Evolutionary conservation across 2,329 filamentous ascomycete genomes (phyloP).

Genomic region (Exophiala lecanii-corni): DNA sequence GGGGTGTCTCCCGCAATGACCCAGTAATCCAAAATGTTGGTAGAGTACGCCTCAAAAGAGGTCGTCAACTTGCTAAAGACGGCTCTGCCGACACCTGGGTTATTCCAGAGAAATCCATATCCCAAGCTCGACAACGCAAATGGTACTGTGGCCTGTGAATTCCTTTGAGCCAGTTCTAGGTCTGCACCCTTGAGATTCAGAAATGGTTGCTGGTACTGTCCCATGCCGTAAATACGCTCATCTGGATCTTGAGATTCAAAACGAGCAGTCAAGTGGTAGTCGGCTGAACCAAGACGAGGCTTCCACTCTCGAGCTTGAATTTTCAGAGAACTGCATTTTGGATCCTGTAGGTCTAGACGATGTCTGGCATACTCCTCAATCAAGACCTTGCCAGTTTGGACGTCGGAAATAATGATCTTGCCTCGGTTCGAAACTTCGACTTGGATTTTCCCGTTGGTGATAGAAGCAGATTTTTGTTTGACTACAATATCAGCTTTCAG

Average conservation of each 20-base stretch:
- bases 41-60: constrained; percentile 58
- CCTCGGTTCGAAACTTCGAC: constrained; percentile 44
- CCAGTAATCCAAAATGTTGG: constrained; percentile 59
- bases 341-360: constrained; percentile 48
- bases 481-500: not conserved
- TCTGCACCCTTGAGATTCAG: constrained; percentile 59
- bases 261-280: constrained; percentile 54
- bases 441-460: constrained; percentile 44
- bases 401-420: constrained; percentile 47
- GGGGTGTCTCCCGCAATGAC: constrained; percentile 55
- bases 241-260: constrained; percentile 52
- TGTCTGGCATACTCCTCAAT: constrained; percentile 52
- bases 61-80: constrained; percentile 58
- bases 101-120: constrained; percentile 64
- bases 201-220: constrained; percentile 61
- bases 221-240: constrained; percentile 63
- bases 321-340: constrained; percentile 54
- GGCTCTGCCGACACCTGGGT: constrained; percentile 56
- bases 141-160: constrained; percentile 61
- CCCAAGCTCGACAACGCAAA: constrained; percentile 57
- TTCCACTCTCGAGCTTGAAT: constrained; percentile 58
- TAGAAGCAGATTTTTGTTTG: constrained; percentile 1
- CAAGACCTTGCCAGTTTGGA: constrained; percentile 36
- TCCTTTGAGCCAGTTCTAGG: constrained; percentile 60
- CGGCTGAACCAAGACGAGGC: constrained; percentile 43